A percentile compares a stretch with the other conserved stretches of the same genome.
Evolutionary conservation across 2,329 filamentous ascomycete genomes (phyloP).

Genomic region (Colletotrichum orbiculare): DNA sequence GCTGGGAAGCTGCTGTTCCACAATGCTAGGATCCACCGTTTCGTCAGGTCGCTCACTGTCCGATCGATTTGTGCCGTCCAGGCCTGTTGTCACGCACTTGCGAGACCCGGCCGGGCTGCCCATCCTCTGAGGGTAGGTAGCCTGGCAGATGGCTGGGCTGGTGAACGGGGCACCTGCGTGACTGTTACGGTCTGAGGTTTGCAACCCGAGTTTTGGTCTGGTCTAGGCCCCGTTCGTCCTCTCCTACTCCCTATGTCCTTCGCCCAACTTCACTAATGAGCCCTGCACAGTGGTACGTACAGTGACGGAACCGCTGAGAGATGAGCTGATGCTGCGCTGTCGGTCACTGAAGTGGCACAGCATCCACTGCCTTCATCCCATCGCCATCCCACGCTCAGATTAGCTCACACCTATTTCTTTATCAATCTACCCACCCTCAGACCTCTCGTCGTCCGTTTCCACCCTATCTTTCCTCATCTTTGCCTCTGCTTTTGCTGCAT

Average conservation of each 20-base stretch:
- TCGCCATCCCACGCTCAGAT: slow-evolving; percentile 9
- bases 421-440: slow-evolving; percentile 27
- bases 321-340: neutral
- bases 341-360: slow-evolving; percentile 21
- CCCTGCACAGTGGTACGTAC: neutral
- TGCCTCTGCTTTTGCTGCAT: neutral
- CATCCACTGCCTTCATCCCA: slow-evolving; percentile 13
- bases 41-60: too few relatives aligned
- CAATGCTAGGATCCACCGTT: neutral
- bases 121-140: too few relatives aligned
- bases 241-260: neutral
- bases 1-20: neutral
- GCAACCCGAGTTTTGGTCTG: too few relatives aligned
- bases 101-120: too few relatives aligned
- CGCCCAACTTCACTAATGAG: neutral
- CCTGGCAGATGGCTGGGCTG: too few relatives aligned
- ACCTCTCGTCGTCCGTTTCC: slow-evolving; percentile 12
- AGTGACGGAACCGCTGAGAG: slow-evolving; percentile 24
- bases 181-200: slow-evolving; percentile 19
- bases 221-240: slow-evolving; percentile 12
- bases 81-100: too few relatives aligned
- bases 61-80: neutral
- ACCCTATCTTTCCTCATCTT: neutral
- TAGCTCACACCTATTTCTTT: slow-evolving; percentile 26
- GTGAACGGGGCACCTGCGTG: slow-evolving; percentile 5